Evolutionary conservation across 2,329 filamentous ascomycete species (phyloP).

Genomic region (Fusarium sp.): DNA sequence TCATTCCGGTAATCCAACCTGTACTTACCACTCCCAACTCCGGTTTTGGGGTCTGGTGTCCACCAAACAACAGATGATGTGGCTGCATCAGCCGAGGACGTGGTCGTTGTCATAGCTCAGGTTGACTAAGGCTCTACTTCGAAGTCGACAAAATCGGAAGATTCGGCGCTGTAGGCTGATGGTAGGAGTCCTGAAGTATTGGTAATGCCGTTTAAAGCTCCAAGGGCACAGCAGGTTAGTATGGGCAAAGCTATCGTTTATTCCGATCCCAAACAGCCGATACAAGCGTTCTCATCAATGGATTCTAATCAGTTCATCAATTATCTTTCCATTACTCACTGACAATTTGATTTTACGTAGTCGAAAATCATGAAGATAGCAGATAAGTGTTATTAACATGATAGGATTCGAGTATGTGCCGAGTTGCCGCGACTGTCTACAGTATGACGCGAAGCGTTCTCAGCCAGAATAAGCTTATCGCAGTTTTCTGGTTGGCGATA

Average conservation of each 20-base stretch:
- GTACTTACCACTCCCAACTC: conserved; percentile 9
- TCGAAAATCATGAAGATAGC: neutral
- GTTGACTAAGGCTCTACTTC: neutral
- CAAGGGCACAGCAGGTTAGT: accelerated
- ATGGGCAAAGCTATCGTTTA: neutral
- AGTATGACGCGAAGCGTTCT: neutral
- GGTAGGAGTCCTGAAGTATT: neutral
- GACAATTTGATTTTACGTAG: neutral
- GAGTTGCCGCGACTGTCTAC: neutral
- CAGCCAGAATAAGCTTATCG: neutral
- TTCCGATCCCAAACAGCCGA: too few species aligned
- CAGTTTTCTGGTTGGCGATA: neutral
- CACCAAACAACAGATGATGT: neutral
- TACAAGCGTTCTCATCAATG: too few species aligned
- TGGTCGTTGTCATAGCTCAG: conserved; percentile 2
- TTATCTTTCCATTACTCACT: neutral
- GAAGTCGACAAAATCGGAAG: too few species aligned
- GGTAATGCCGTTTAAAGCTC: neutral
- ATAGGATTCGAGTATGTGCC: neutral
- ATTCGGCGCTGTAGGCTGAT: neutral
- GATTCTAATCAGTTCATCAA: neutral
- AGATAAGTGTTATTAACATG: neutral
- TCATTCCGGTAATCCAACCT: accelerated
- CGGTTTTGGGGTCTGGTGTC: conserved; percentile 1
- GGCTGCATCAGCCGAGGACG: neutral